phyloP scores from a whole-genome alignment of 2,329 filamentous ascomycete species.

The Claviceps sp. region DNA sequence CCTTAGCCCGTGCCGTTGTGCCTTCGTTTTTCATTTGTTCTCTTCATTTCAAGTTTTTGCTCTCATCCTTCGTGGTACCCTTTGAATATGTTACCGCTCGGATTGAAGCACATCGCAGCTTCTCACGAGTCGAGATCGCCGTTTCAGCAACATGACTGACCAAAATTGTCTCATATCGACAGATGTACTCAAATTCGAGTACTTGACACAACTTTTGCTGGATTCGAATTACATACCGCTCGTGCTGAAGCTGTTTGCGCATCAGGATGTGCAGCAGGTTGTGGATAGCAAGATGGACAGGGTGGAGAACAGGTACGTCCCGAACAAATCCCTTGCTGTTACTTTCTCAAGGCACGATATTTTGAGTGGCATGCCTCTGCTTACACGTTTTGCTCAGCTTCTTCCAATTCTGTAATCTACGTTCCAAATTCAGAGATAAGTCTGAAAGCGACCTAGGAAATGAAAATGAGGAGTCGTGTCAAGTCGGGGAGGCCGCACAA shows the following conservation, averaged over 20 bases:
- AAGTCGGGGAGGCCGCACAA: constrained; percentile 13
- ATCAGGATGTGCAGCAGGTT: constrained; percentile 84
- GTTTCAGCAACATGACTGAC: background rate
- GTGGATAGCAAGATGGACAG: constrained; percentile 78
- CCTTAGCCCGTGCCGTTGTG: background rate
- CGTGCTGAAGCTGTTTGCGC: constrained; percentile 82
- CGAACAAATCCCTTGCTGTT: no score
- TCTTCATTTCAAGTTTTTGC: background rate
- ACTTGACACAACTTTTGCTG: constrained; percentile 80
- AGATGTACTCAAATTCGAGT: constrained; percentile 95
- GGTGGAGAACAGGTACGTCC: constrained; percentile 58
- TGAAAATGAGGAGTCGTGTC: constrained; percentile 12
- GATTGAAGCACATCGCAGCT: background rate
- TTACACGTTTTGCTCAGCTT: constrained; percentile 41
- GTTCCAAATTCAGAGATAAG: constrained; percentile 38
- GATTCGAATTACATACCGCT: constrained; percentile 93
- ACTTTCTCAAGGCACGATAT: no score
- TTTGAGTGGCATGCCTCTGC: background rate
- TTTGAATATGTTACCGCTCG: no score
- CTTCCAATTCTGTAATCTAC: constrained; percentile 74
- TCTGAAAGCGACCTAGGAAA: constrained; percentile 14
- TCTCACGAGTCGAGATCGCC: background rate
- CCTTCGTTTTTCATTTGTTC: no score
- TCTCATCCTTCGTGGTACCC: background rate
- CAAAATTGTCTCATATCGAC: background rate